phyloP scores from a whole-genome alignment of 495 filamentous ascomycete species.

The Trichoderma parareesei region DNA sequence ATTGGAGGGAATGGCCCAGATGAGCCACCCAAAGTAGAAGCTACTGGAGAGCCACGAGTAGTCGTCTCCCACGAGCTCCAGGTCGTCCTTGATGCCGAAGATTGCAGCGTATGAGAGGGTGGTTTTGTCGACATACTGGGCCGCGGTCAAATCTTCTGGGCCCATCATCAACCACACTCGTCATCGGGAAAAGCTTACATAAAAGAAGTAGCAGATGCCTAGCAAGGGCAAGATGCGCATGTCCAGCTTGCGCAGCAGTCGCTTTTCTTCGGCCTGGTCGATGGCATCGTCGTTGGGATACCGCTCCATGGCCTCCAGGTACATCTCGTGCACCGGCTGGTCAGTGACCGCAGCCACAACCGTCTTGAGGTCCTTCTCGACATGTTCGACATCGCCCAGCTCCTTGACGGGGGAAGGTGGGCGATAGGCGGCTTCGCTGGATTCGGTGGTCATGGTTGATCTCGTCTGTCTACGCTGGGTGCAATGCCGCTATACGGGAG shows the following conservation, averaged over 20 bases:
- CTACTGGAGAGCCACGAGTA: constrained; percentile 30
- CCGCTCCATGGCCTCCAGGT: constrained; percentile 15
- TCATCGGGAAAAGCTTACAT: constrained; percentile 17
- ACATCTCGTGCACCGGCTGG: constrained; percentile 12
- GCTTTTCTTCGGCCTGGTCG: constrained; percentile 13
- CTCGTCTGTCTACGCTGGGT: neutral
- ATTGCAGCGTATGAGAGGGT: constrained; percentile 29
- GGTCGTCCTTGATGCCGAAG: constrained; percentile 27
- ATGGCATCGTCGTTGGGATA: constrained; percentile 19
- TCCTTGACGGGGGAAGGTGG: neutral
- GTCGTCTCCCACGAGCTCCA: constrained; percentile 24
- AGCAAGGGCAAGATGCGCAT: constrained; percentile 30
- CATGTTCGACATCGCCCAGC: constrained; percentile 9
- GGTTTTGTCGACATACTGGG: constrained; percentile 36
- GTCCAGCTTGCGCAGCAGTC: constrained; percentile 17
- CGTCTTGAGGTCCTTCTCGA: constrained; percentile 6
- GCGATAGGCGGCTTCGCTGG: neutral
- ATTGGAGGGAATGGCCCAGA: constrained; percentile 24
- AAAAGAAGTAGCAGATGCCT: constrained; percentile 43
- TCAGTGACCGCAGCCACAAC: constrained; percentile 10
- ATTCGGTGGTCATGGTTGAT: constrained; percentile 3
- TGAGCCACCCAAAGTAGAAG: constrained; percentile 30
- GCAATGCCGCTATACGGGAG: neutral
- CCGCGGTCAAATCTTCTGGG: neutral
- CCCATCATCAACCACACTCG: neutral